Evolutionary conservation across 2,329 filamentous ascomycete genomes (phyloP), one percentile per base, ranked within the genome.

Genomic region (Penicillium decumbens): DNA sequence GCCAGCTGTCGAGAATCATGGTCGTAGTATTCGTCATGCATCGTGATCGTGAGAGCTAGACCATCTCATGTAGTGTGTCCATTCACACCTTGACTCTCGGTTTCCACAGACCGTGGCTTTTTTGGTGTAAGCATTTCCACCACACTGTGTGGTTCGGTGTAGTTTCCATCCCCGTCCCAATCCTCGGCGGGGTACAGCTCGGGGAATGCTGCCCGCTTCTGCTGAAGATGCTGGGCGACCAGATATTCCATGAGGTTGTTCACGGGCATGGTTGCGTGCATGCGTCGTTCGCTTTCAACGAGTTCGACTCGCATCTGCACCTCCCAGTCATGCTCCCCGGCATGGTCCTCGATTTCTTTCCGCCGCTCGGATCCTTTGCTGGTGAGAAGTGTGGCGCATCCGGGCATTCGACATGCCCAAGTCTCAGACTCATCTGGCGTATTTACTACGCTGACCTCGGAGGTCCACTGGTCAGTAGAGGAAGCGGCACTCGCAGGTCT

Each of bases 301-400:
- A 61, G 42, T 27, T 61, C 59, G n/a, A 61, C 54, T 24, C 57
- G 54, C 59, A 61, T 61, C 35, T 61, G 59, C 4, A 32, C 54
- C 7, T 61, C 53, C 59, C 59, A 61, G 25, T 61, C 59, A 43
- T 61, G 59, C 29, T 61, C 59, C 9, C 50, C 49, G 20, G 58
- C 59, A 35, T 61, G 59, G 3, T 48, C 49, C 15, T 57, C 58
- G 18, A 61, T 54, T 6, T 59, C 51, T 27, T 58, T 53, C 42
- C 53, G 45, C 37, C 59, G 59, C 38, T 60, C 49, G 3, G 44
- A 29, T n/a, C 44, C 48, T 27, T 59, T 54, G 18, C 38, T 54
- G 2, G 38, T 48, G 20, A 61, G 51, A 3, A 45, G 24, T 33
- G 54, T 61, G 6, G 54, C 28, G 30, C 59, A 61, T 24, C 56